phyloP scores from a whole-genome alignment of 805 yeast species.

The Scheffersomyces spartinae region DNA sequence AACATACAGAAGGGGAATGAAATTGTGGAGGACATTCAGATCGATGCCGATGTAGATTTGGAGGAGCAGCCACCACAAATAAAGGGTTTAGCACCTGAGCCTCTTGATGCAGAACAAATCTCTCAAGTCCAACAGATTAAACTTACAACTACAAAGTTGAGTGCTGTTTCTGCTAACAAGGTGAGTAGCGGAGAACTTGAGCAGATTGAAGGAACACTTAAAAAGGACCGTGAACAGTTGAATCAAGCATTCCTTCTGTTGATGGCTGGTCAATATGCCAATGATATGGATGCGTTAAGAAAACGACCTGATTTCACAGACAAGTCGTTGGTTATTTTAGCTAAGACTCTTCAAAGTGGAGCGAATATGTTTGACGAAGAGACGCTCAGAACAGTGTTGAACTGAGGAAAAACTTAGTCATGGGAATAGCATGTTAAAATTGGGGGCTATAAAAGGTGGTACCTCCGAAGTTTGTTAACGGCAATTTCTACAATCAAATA shows the following conservation, averaged over 20 bases:
- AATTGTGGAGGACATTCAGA: conserved; percentile 20
- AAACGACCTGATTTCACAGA: conserved; percentile 50
- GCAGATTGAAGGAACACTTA: conserved; percentile 12
- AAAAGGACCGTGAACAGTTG: conserved; percentile 23
- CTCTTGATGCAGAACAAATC: too few species aligned
- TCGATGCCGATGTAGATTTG: conserved; percentile 19
- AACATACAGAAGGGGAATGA: conserved; percentile 5
- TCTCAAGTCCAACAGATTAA: too few species aligned
- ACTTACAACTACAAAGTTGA: conserved; percentile 15
- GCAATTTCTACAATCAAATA: too few species aligned
- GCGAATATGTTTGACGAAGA: conserved; percentile 49
- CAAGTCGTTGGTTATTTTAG: conserved; percentile 44
- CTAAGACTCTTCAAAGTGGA: conserved; percentile 47
- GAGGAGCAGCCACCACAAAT: too few species aligned
- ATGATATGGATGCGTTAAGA: conserved; percentile 49
- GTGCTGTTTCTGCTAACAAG: conserved; percentile 8
- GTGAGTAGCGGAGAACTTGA: too few species aligned
- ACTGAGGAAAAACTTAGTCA: too few species aligned
- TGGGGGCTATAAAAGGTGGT: too few species aligned
- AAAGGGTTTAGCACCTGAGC: too few species aligned
- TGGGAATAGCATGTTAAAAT: too few species aligned
- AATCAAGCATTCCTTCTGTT: conserved; percentile 40
- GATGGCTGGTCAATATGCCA: conserved; percentile 48
- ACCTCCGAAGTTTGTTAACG: too few species aligned
- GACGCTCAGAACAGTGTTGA: too few species aligned